These are phyloP conservation scores for Suillus subalutaceus DNA, from an alignment of 768 basidiomycete species.

Conservation along the genomic window DNA sequence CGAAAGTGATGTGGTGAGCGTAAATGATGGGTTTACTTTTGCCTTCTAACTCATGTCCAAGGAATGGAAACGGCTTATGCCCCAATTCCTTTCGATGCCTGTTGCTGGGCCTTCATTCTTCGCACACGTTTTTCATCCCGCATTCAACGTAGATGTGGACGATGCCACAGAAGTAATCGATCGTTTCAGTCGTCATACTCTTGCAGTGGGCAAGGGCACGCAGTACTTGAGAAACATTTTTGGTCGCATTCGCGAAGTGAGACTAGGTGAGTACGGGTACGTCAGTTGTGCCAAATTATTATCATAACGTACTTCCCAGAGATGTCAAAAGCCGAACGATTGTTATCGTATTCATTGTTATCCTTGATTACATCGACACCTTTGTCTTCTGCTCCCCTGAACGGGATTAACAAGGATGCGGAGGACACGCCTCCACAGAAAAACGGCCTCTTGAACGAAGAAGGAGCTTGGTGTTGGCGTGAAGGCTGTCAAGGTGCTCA, in stretches of 20 bases:
- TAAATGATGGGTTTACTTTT: slow-evolving; percentile 1
- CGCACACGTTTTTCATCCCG: slow-evolving; percentile 80
- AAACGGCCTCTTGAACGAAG: slow-evolving; percentile 65
- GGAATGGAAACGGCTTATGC: slow-evolving; percentile 74
- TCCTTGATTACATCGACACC: slow-evolving; percentile 76
- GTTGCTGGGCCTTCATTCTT: slow-evolving; percentile 79
- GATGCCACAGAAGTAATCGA: slow-evolving; percentile 64
- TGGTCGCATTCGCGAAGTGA: slow-evolving; percentile 61
- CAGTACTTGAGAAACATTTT: slow-evolving; percentile 68
- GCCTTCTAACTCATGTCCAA: slow-evolving; percentile 29
- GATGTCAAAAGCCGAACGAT: slow-evolving; percentile 76
- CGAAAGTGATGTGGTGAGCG: slow-evolving; percentile 71
- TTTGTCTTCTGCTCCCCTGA: slow-evolving; percentile 49
- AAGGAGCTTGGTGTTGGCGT: slow-evolving; percentile 88
- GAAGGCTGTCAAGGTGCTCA: slow-evolving; percentile 68
- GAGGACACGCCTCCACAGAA: slow-evolving; percentile 38
- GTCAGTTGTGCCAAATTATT: background rate
- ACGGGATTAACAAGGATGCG: slow-evolving; percentile 54
- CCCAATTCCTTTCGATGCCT: slow-evolving; percentile 59
- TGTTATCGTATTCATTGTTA: slow-evolving; percentile 72
- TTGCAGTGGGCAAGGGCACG: slow-evolving; percentile 68
- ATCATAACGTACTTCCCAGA: slow-evolving; percentile 43
- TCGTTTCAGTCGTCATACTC: slow-evolving; percentile 66
- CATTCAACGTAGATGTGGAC: slow-evolving; percentile 77
- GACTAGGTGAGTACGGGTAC: slow-evolving; percentile 53